Conservation (phyloP, 2,329 filamentous ascomycete species). For the Scopulariopsis brevicaulis region DNA sequence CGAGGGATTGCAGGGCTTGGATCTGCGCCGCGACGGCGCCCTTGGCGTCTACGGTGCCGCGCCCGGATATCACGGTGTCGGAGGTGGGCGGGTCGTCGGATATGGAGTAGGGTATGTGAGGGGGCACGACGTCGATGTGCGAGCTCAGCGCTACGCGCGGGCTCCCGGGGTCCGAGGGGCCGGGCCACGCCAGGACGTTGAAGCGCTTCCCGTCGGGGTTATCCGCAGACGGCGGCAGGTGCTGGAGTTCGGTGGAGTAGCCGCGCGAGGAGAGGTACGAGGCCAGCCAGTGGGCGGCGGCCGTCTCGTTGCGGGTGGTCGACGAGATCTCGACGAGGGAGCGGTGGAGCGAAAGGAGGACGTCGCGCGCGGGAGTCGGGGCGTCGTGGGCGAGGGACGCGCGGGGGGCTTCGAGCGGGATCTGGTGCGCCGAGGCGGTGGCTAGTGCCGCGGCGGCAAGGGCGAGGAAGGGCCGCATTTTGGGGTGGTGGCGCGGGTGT, state of each 20-base stretch:
- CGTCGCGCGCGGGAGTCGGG: slow-evolving; percentile 23
- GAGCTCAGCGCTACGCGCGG: slow-evolving; percentile 59
- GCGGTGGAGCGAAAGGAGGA: slow-evolving; percentile 62
- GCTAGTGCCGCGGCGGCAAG: neutral
- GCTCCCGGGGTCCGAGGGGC: slow-evolving; percentile 29
- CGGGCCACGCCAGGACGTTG: slow-evolving; percentile 64
- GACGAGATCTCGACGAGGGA: slow-evolving; percentile 66
- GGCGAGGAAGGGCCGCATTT: neutral
- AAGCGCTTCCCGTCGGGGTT: slow-evolving; percentile 34
- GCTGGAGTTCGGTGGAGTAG: slow-evolving; percentile 31
- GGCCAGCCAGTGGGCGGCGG: slow-evolving; percentile 57
- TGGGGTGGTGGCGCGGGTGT: neutral
- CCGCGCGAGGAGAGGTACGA: slow-evolving; percentile 45
- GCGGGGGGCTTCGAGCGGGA: neutral
- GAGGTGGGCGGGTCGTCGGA: slow-evolving; percentile 29
- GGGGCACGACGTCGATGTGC: slow-evolving; percentile 74
- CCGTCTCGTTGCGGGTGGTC: slow-evolving; percentile 55
- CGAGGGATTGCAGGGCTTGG: slow-evolving; percentile 48
- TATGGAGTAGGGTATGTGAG: slow-evolving; percentile 57
- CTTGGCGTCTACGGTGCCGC: slow-evolving; percentile 65
- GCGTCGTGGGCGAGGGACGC: neutral
- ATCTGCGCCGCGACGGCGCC: slow-evolving; percentile 63
- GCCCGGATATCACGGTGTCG: slow-evolving; percentile 51
- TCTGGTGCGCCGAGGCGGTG: neutral
- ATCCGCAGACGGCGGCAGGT: slow-evolving; percentile 18